Percentiles rank a stretch among this genome's conserved stretches.
These are phyloP conservation scores for Gossypium thurberi DNA, from an alignment of 345 rosid genomes.

Conservation along the genomic window DNA sequence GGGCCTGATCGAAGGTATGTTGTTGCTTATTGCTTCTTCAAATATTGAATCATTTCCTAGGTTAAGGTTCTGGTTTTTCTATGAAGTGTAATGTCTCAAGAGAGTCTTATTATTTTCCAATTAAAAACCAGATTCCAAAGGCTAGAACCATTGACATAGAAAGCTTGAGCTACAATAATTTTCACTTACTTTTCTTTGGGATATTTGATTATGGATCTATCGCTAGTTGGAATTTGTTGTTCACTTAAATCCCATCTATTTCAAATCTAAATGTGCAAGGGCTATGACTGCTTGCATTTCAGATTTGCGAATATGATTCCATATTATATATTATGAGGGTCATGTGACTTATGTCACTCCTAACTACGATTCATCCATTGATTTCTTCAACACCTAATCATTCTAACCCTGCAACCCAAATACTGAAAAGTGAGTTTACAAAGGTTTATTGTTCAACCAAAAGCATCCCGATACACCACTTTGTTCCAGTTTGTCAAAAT, in stretches of 20 bases:
- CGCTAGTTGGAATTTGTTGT: not conserved
- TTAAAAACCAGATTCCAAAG: not conserved
- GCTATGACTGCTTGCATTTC: not conserved
- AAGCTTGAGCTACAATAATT: not conserved
- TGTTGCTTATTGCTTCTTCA: slow-evolving; percentile 6
- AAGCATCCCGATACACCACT: slow-evolving; percentile 28
- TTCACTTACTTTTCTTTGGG: not conserved
- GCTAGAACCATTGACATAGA: not conserved
- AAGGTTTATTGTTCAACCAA: not conserved
- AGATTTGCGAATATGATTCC: not conserved
- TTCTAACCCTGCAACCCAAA: not conserved
- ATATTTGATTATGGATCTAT: not conserved
- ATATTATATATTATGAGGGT: not conserved
- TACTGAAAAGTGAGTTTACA: not conserved
- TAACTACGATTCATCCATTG: not conserved
- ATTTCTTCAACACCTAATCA: not conserved
- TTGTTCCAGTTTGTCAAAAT: slow-evolving; percentile 17
- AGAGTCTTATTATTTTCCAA: not conserved
- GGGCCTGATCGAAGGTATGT: slow-evolving; percentile 89
- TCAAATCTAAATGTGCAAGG: not conserved
- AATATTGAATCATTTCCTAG: not conserved
- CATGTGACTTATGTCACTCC: not conserved
- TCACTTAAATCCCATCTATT: not conserved
- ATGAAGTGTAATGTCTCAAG: not conserved
- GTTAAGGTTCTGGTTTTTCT: not conserved